phyloP scores from a whole-genome alignment of 139 green algal genomes.

The Chlamydomonas schloesseri region DNA sequence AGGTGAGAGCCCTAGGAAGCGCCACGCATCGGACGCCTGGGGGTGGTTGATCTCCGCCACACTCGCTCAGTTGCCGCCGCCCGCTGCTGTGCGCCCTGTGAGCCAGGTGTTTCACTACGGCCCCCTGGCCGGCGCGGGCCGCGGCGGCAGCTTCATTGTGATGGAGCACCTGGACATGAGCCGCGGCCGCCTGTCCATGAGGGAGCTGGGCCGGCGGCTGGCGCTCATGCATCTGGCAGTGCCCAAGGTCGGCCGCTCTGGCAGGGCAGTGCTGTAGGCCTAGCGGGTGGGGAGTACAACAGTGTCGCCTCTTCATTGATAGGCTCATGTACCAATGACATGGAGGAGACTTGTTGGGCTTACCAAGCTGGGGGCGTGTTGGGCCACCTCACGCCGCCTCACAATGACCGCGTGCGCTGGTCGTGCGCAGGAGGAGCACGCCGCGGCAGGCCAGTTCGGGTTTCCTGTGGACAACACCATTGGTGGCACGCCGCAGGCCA shows the following conservation, averaged over 20 bases:
- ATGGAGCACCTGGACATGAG: slow-evolving; percentile 93
- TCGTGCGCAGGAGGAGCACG: slow-evolving; percentile 68
- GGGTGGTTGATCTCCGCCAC: too few species aligned
- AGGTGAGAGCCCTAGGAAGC: slow-evolving; percentile 1
- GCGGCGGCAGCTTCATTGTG: slow-evolving; percentile 89
- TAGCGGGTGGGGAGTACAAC: too few species aligned
- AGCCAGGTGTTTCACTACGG: slow-evolving; percentile 46
- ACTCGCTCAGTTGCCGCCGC: too few species aligned
- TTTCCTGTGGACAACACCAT: slow-evolving; percentile 98
- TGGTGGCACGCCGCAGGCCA: slow-evolving; percentile 92
- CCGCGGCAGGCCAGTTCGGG: slow-evolving; percentile 80
- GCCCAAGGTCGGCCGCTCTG: slow-evolving; percentile 75
- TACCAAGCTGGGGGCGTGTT: too few species aligned
- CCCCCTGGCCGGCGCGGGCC: neutral
- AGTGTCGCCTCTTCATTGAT: too few species aligned
- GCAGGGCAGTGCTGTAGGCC: too few species aligned
- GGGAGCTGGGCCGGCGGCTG: slow-evolving; percentile 81
- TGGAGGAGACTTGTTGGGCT: too few species aligned
- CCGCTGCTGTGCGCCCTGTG: too few species aligned
- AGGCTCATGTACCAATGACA: too few species aligned
- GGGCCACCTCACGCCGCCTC: too few species aligned
- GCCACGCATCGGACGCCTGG: too few species aligned
- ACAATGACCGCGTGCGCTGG: too few species aligned
- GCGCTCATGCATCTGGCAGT: slow-evolving; percentile 90
- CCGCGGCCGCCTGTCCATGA: slow-evolving; percentile 36